phyloP scores from a whole-genome alignment of 1,139 yeast species.

The Taiozyma sp. region DNA sequence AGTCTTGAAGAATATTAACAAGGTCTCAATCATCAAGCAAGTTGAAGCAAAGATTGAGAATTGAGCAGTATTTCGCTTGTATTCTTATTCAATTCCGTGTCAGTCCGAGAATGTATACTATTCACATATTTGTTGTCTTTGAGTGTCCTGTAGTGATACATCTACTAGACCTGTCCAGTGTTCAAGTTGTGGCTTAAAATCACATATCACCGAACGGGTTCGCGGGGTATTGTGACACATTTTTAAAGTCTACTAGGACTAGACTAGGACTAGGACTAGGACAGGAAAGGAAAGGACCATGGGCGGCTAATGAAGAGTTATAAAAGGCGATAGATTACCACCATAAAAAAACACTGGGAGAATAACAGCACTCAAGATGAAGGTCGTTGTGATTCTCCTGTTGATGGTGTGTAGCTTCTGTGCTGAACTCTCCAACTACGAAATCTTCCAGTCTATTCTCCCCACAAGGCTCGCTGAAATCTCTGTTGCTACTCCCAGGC shows the following conservation, averaged over 20 bases:
- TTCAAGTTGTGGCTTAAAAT: background rate
- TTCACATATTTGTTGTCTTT: background rate
- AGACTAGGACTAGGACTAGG: background rate
- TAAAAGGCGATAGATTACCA: background rate
- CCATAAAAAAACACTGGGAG: background rate
- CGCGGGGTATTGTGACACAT: background rate
- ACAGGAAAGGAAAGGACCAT: background rate
- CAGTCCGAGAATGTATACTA: background rate
- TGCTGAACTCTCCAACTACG: background rate
- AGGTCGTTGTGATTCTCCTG: background rate
- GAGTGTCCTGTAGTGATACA: background rate
- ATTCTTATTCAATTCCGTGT: background rate
- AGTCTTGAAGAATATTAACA: conserved; percentile 27
- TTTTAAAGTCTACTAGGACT: too few relatives aligned
- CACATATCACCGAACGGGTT: background rate
- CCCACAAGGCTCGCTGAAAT: background rate
- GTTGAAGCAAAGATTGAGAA: conserved; percentile 6
- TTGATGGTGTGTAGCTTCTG: background rate
- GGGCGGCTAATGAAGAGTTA: background rate
- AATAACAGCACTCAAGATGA: background rate
- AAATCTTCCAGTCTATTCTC: background rate
- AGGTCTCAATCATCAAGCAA: conserved; percentile 14
- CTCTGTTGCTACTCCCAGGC: background rate
- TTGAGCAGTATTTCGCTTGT: background rate
- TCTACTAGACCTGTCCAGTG: background rate